Conservation (phyloP, 2,329 filamentous ascomycete species). For the Pseudogymnoascus sp. region DNA sequence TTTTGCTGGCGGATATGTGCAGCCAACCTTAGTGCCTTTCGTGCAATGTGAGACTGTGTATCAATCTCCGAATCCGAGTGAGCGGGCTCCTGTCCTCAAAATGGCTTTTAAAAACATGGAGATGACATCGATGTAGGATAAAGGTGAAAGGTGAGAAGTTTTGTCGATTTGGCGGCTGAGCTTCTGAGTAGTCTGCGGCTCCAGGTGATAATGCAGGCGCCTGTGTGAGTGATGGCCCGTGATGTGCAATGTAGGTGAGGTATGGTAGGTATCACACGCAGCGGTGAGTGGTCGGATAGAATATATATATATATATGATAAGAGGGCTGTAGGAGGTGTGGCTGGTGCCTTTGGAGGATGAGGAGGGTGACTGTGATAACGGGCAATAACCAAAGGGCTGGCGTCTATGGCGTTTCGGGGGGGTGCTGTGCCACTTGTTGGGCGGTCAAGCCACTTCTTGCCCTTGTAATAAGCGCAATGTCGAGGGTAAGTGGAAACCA, state of each 20-base stretch:
- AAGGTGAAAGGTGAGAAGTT: background rate
- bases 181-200: background rate
- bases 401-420: conserved; percentile 6
- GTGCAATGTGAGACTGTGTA: background rate
- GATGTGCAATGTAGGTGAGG: background rate
- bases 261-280: too few species aligned
- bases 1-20: conserved; percentile 17
- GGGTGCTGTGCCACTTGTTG: background rate
- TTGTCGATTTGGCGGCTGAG: background rate
- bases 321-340: background rate
- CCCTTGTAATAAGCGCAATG: conserved; percentile 1
- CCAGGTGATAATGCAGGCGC: background rate
- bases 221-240: background rate
- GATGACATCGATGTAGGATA: background rate
- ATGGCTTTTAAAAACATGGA: background rate
- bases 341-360: conserved; percentile 6
- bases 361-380: background rate
- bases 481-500: background rate
- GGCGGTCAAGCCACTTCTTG: background rate
- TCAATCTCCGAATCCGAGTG: background rate
- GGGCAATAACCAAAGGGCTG: background rate
- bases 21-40: conserved; percentile 20
- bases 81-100: background rate
- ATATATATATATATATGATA: background rate
- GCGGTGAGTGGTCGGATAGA: background rate